These are phyloP conservation scores for Penstemon barbatus DNA, from an alignment of 257 asterid species.

Conservation along the genomic window DNA sequence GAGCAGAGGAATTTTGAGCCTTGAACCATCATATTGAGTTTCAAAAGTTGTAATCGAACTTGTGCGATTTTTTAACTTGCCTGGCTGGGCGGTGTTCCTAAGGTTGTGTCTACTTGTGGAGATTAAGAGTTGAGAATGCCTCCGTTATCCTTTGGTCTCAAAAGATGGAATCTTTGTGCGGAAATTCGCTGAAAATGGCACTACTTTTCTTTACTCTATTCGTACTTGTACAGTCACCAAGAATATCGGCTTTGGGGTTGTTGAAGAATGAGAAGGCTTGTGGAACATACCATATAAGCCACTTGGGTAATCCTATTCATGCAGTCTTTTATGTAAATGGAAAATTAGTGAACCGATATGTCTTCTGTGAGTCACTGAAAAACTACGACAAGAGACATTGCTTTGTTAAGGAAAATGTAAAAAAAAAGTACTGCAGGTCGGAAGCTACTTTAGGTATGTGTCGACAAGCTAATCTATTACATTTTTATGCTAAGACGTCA, in stretches of 20 bases:
- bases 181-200: slow-evolving; percentile 38
- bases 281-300: slow-evolving; percentile 49
- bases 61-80: slow-evolving; percentile 28
- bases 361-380: slow-evolving; percentile 61
- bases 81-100: slow-evolving; percentile 15
- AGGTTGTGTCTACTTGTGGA: slow-evolving; percentile 35
- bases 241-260: slow-evolving; percentile 44
- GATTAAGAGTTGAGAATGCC: slow-evolving; percentile 39
- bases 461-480: slow-evolving; percentile 2
- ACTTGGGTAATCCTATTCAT: slow-evolving; percentile 39
- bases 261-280: slow-evolving; percentile 47
- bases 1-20: slow-evolving; percentile 21
- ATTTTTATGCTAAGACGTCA: slow-evolving; percentile 15
- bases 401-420: slow-evolving; percentile 32
- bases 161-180: slow-evolving; percentile 37
- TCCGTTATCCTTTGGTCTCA: slow-evolving; percentile 25
- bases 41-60: slow-evolving; percentile 13
- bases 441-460: slow-evolving; percentile 51
- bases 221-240: slow-evolving; percentile 45
- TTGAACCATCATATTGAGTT: slow-evolving; percentile 21
- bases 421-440: slow-evolving; percentile 46
- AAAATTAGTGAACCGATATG: slow-evolving; percentile 51
- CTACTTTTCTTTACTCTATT: slow-evolving; percentile 39
- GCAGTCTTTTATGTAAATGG: slow-evolving; percentile 61
- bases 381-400: slow-evolving; percentile 45